These are phyloP conservation scores for Lipomyces orientalis DNA, from an alignment of 805 yeast species.

Conservation along the genomic window DNA sequence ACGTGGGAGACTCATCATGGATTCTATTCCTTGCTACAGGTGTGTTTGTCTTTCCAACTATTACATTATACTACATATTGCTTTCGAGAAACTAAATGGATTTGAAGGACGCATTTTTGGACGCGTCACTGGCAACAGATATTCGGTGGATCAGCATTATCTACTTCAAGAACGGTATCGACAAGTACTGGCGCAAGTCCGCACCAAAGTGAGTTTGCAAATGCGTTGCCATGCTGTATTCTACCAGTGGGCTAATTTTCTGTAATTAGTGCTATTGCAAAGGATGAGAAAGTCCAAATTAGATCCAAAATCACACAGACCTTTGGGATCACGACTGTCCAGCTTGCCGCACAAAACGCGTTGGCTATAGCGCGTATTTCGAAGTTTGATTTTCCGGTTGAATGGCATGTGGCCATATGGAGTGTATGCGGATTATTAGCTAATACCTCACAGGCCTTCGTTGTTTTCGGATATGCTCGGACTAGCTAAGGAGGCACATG, in stretches of 20 bases:
- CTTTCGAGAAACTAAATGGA: neutral
- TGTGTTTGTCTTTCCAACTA: conserved; percentile 27
- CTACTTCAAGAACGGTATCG: conserved; percentile 86
- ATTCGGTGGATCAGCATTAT: conserved; percentile 87
- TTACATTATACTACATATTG: neutral
- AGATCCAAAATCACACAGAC: conserved; percentile 61
- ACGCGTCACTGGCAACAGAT: conserved; percentile 63
- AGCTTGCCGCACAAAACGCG: conserved; percentile 81
- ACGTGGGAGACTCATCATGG: conserved; percentile 72
- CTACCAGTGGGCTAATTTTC: neutral
- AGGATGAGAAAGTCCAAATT: conserved; percentile 74
- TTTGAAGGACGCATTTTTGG: conserved; percentile 60
- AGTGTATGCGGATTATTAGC: neutral
- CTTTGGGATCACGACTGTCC: conserved; percentile 72
- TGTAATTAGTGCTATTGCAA: conserved; percentile 50
- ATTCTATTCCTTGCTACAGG: conserved; percentile 62
- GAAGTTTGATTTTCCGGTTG: conserved; percentile 81
- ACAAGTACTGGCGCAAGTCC: conserved; percentile 80
- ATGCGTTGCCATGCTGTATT: neutral
- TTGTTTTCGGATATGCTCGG: conserved; percentile 64
- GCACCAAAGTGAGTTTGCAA: conserved; percentile 53
- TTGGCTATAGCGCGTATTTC: conserved; percentile 79
- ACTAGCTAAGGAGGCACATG: conserved; percentile 48
- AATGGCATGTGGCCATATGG: conserved; percentile 56
- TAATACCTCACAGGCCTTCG: conserved; percentile 50